Evolutionary conservation across 2,329 filamentous ascomycete species (phyloP).

Genomic region (Sclerotinia subarctica): DNA sequence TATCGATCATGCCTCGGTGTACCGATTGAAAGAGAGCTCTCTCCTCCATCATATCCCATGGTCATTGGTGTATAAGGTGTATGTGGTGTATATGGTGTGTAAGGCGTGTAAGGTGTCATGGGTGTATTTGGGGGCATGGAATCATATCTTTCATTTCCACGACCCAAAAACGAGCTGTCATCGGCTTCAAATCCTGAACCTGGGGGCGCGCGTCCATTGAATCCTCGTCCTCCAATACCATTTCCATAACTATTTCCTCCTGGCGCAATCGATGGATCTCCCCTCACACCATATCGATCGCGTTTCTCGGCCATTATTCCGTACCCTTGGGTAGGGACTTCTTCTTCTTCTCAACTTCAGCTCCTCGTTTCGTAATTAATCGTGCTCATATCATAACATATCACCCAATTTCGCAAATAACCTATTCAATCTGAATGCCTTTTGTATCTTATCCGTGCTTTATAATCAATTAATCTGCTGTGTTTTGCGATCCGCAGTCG

Average conservation of each 20-base stretch:
- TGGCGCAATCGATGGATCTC: constrained; percentile 15
- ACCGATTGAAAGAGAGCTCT: constrained; percentile 12
- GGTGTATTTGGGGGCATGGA: constrained; percentile 21
- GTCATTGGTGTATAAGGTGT: constrained; percentile 14
- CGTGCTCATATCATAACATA: constrained; percentile 19
- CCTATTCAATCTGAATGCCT: background rate
- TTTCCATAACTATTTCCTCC: constrained; percentile 12
- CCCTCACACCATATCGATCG: constrained; percentile 14
- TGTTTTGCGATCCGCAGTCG: background rate
- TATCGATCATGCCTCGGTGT: constrained; percentile 12
- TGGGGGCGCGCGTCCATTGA: constrained; percentile 17
- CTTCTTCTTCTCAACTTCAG: constrained; percentile 20
- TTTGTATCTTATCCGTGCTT: background rate
- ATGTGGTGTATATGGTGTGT: background rate
- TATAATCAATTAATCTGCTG: background rate
- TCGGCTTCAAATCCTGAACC: constrained; percentile 7
- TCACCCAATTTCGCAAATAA: constrained; percentile 3
- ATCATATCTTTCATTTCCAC: constrained; percentile 2
- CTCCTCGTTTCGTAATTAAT: constrained; percentile 12
- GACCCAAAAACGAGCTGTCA: background rate
- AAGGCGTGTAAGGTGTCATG: constrained; percentile 16
- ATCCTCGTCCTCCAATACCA: constrained; percentile 17
- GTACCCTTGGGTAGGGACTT: constrained; percentile 17
- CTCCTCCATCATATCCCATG: constrained; percentile 15
- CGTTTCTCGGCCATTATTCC: constrained; percentile 20